phyloP scores from a whole-genome alignment of 2,329 filamentous ascomycete genomes.

The Fusarium nisikadoi region DNA sequence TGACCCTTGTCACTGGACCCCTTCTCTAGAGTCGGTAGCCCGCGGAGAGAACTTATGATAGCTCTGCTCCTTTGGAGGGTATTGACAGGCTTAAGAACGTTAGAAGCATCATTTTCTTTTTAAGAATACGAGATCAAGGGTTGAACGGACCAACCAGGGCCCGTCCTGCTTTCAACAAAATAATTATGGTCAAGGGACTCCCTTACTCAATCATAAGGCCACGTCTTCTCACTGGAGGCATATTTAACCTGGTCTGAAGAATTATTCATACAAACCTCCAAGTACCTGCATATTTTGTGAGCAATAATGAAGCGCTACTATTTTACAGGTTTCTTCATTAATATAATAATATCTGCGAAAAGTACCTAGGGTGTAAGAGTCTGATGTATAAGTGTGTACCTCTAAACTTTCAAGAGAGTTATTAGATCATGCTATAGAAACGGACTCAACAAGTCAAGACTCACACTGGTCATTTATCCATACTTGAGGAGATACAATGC shows the following conservation, averaged over 20 bases:
- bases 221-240: not conserved
- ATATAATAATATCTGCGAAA: fast-evolving
- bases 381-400: not conserved
- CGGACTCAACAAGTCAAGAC: not conserved
- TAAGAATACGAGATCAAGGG: not conserved
- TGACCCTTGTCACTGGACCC: constrained; percentile 29
- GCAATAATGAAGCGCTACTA: not conserved
- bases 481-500: fast-evolving
- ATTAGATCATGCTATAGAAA: not conserved
- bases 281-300: not conserved
- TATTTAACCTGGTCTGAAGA: not conserved
- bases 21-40: not conserved
- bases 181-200: not conserved
- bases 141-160: not conserved
- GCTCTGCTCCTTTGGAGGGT: not conserved
- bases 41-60: constrained; percentile 1
- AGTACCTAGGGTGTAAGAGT: not conserved
- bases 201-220: not conserved
- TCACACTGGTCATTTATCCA: fast-evolving
- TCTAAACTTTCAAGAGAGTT: not conserved
- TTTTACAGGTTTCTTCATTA: too few relatives aligned
- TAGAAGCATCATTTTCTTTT: not conserved
- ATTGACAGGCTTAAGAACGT: not conserved
- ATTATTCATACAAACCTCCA: not conserved
- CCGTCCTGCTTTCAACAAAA: not conserved